Evolutionary conservation across 257 asterid species (phyloP).

Genomic region (Handroanthus guayacan): DNA sequence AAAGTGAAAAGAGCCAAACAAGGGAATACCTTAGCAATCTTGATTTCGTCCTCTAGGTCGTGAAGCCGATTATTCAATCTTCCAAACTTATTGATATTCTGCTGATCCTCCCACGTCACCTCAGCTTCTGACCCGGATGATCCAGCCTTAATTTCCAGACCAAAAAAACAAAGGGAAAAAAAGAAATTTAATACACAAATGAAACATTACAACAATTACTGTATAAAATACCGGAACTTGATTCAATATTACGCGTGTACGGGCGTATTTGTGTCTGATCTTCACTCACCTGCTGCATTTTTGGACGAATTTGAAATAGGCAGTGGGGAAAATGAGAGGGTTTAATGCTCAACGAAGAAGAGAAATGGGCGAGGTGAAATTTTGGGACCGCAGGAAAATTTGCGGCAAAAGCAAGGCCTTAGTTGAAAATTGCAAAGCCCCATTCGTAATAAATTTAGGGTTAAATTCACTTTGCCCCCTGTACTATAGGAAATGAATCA

Average conservation of each 20-base stretch:
- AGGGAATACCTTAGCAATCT: conserved; percentile 71
- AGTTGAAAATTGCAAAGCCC: too few relatives aligned
- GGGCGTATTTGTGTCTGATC: conserved; percentile 17
- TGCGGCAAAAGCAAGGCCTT: neutral
- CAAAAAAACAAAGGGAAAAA: neutral
- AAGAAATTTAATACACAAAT: neutral
- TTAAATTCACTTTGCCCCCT: too few relatives aligned
- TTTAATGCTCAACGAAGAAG: conserved; percentile 5
- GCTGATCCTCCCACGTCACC: conserved; percentile 99
- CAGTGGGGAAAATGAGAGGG: conserved; percentile 25
- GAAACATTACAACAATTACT: neutral
- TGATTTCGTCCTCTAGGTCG: conserved; percentile 91
- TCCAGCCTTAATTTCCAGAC: conserved; percentile 57
- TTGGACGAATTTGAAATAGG: conserved; percentile 17
- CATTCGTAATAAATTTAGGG: too few relatives aligned
- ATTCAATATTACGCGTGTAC: neutral
- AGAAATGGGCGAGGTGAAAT: neutral
- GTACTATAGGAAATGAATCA: too few relatives aligned
- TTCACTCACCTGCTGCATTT: conserved; percentile 56
- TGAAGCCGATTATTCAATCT: conserved; percentile 88
- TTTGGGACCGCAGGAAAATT: neutral
- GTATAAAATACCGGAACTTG: neutral
- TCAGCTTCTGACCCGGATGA: conserved; percentile 73
- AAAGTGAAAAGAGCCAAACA: neutral
- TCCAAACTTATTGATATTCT: conserved; percentile 90